A percentile compares a stretch with the other conserved stretches of the same genome.
phyloP scores from a whole-genome alignment of 768 basidiomycete species.

The Wakefieldia striispora region DNA sequence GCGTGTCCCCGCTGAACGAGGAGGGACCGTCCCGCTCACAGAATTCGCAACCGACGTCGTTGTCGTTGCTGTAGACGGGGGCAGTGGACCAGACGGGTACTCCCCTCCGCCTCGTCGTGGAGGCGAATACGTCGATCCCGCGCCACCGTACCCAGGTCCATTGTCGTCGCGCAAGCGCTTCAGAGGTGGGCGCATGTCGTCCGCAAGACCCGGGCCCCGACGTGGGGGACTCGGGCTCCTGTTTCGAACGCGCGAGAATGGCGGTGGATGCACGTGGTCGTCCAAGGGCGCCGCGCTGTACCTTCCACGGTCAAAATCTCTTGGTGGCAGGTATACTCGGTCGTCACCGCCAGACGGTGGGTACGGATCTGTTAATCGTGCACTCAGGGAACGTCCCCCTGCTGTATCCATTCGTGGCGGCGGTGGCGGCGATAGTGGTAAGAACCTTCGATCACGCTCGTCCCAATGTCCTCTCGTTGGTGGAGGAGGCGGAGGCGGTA shows the following conservation, averaged over 20 bases:
- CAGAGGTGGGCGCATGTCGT: conserved; percentile 43
- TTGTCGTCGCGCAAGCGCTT: conserved; percentile 47
- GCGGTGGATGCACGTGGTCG: conserved; percentile 14
- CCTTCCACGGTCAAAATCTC: conserved; percentile 32
- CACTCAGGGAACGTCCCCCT: conserved; percentile 25
- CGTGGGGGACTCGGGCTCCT: conserved; percentile 44
- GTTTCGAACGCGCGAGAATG: conserved; percentile 42
- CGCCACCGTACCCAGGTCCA: conserved; percentile 20
- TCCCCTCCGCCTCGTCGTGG: conserved; percentile 25
- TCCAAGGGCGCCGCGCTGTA: conserved; percentile 17
- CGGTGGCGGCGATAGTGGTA: conserved; percentile 21
- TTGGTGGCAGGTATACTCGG: conserved; percentile 21
- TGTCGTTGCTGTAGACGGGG: conserved; percentile 18
- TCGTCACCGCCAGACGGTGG: conserved; percentile 18
- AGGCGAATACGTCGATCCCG: conserved; percentile 28
- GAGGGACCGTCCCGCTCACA: background rate
- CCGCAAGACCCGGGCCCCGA: conserved; percentile 26
- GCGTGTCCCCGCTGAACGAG: conserved; percentile 14
- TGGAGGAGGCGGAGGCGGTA: conserved; percentile 20
- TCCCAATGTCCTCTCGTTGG: conserved; percentile 37
- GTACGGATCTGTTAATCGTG: conserved; percentile 30
- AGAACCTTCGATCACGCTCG: conserved; percentile 38
- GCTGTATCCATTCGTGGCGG: conserved; percentile 17
- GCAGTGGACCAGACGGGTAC: conserved; percentile 21
- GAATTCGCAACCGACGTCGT: background rate